Base-by-base conservation (phyloP, 257 asterid species). In the Gynochthodes officinalis region DNA sequence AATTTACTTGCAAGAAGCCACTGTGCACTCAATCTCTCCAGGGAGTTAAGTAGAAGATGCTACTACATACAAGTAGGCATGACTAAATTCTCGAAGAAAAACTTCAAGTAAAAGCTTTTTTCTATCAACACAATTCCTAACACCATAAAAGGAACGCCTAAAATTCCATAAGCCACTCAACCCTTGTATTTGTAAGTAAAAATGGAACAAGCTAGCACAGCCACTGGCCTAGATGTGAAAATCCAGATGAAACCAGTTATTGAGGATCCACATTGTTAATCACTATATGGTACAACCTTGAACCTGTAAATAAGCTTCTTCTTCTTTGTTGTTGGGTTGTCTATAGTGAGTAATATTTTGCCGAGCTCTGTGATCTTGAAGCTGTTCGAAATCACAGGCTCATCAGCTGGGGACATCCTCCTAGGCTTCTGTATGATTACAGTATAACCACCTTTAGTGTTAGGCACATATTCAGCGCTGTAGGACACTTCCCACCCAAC, bases 401-500 rank as follows among this genome's bases (percentile, higher is more conserved):
- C 96, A 58, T 90, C 90, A 10, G 81, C 69, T 11, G 93, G 81
- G 25, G 82, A 53, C 90, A 93, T 79, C 84, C 73, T 93, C 82
- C 89, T 80, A 13, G 88, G 75, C 84, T 93, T 93, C 55, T 93
- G 90, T 67, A 93, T 86, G 73, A 90, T 84, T 16, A 93, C 82
- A 2, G 91, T 89, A 79, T 93, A 93, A 43, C 76, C 84, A 37
- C 84, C 80, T 19, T 79, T 84, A 7, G 79, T 68, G 14, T 83
- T 84, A 23, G 97, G 98, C 46, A 89, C 88, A 16, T 57, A 90
- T 70, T 93, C 98, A 0, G 98, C 92, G 43, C 96, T 79, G 79
- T 90, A 93, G 80, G 85, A 90, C 80, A 89, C 97, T 67, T 89
- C 98, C 98, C 98, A 90, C 42, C 98, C 96, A 43, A 93, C 89